These are phyloP conservation scores for Fraxinus ornus DNA, from an alignment of 305 asterid genomes.

Conservation along the genomic window DNA sequence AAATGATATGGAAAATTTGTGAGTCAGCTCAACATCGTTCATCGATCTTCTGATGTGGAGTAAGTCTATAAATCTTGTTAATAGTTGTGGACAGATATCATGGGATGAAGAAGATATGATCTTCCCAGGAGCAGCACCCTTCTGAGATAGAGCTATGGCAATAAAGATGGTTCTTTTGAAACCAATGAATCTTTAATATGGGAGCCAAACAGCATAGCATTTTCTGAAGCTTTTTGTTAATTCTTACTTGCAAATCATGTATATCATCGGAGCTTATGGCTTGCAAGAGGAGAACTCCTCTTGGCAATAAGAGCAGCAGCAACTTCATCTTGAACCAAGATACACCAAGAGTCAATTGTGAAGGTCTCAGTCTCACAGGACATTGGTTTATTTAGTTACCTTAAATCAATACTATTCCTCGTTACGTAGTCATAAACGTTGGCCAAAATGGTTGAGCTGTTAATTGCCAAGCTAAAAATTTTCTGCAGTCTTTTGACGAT, in stretches of 20 bases:
- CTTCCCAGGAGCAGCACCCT: neutral
- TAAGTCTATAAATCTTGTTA: neutral
- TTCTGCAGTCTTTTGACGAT: neutral
- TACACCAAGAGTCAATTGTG: neutral
- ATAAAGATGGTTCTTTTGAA: neutral
- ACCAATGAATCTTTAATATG: neutral
- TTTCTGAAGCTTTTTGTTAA: neutral
- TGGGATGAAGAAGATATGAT: neutral
- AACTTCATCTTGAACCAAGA: neutral
- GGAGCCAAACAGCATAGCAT: neutral
- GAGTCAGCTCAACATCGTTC: neutral
- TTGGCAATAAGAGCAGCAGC: neutral
- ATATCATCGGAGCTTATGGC: neutral
- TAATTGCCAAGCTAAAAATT: neutral
- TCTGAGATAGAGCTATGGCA: neutral
- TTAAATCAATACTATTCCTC: neutral
- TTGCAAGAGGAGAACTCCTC: neutral
- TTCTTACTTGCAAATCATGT: neutral
- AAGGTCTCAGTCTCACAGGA: neutral
- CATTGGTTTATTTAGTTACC: neutral
- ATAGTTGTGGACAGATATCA: neutral
- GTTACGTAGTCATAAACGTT: neutral
- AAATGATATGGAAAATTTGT: neutral
- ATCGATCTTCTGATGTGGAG: neutral
- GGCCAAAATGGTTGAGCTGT: neutral